These are phyloP conservation scores for Venturia effusa DNA, from an alignment of 2,329 filamentous ascomycete genomes.

Conservation along the genomic window DNA sequence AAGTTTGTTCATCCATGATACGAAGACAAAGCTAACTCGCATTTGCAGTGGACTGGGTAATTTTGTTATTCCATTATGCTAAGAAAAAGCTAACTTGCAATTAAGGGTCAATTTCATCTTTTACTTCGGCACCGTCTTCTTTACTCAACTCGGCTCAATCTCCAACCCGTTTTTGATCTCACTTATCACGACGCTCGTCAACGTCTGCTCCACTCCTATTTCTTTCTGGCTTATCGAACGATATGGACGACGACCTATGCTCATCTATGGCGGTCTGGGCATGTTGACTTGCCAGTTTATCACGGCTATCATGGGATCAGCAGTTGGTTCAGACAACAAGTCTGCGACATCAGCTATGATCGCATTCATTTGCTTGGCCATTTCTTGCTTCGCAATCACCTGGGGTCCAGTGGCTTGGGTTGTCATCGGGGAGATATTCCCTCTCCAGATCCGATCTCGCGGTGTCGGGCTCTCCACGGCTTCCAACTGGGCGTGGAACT, in stretches of 20 bases:
- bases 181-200: slow-evolving; percentile 78
- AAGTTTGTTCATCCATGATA: too few species aligned
- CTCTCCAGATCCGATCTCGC: slow-evolving; percentile 79
- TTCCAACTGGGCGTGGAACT: slow-evolving; percentile 90
- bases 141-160: slow-evolving; percentile 67
- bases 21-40: too few species aligned
- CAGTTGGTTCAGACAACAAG: slow-evolving; percentile 15
- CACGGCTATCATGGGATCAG: slow-evolving; percentile 55
- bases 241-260: slow-evolving; percentile 68
- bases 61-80: too few species aligned
- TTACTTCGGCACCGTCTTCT: slow-evolving; percentile 65
- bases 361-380: slow-evolving; percentile 82
- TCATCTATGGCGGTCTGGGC: slow-evolving; percentile 66
- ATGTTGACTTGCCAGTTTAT: slow-evolving; percentile 86
- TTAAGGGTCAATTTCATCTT: slow-evolving; percentile 62
- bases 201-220: slow-evolving; percentile 73
- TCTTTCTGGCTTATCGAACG: slow-evolving; percentile 81
- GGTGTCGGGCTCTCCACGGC: slow-evolving; percentile 80
- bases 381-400: slow-evolving; percentile 83
- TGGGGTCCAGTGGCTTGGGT: slow-evolving; percentile 68
- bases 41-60: slow-evolving; percentile 68
- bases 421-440: slow-evolving; percentile 79
- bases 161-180: slow-evolving; percentile 71
- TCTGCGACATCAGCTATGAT: slow-evolving; percentile 48
- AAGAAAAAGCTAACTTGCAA: too few species aligned